Conservation (phyloP, 2,329 filamentous ascomycete genomes). For the Arthrobotrys sphaeroides region DNA sequence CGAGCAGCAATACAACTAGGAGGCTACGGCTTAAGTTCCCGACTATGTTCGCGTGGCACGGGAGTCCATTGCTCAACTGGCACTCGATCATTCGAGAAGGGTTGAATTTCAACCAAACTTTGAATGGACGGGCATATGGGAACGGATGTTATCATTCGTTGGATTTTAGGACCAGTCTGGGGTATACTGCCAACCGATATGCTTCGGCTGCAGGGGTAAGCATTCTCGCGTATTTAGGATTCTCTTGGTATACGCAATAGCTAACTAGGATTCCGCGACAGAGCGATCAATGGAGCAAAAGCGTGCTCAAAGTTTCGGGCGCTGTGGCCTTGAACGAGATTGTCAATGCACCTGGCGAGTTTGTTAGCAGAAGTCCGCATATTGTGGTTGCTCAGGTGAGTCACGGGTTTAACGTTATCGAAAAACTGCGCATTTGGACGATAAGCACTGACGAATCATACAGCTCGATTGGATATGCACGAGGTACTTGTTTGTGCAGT, state of each 20-base stretch:
- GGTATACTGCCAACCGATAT: constrained; percentile 63
- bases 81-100: constrained; percentile 87
- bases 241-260: background rate
- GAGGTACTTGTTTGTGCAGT: constrained; percentile 77
- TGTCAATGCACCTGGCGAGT: constrained; percentile 75
- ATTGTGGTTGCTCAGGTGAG: constrained; percentile 43
- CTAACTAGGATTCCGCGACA: background rate
- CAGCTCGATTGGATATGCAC: constrained; percentile 89
- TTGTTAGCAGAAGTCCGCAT: constrained; percentile 62
- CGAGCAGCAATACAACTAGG: constrained; percentile 63
- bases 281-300: constrained; percentile 71
- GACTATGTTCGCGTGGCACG: constrained; percentile 88
- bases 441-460: constrained; percentile 64
- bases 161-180: constrained; percentile 67
- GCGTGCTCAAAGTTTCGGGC: constrained; percentile 68
- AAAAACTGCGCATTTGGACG: constrained; percentile 17
- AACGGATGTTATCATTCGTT: constrained; percentile 83
- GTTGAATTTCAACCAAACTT: constrained; percentile 73
- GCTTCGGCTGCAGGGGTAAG: constrained; percentile 15
- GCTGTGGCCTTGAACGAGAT: constrained; percentile 85
- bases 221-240: background rate
- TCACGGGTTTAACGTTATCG: constrained; percentile 26
- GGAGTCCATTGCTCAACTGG: constrained; percentile 80
- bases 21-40: constrained; percentile 66
- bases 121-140: constrained; percentile 76